These are phyloP conservation scores for Nemophila menziesii DNA, from an alignment of 257 asterid species.

Conservation along the genomic window DNA sequence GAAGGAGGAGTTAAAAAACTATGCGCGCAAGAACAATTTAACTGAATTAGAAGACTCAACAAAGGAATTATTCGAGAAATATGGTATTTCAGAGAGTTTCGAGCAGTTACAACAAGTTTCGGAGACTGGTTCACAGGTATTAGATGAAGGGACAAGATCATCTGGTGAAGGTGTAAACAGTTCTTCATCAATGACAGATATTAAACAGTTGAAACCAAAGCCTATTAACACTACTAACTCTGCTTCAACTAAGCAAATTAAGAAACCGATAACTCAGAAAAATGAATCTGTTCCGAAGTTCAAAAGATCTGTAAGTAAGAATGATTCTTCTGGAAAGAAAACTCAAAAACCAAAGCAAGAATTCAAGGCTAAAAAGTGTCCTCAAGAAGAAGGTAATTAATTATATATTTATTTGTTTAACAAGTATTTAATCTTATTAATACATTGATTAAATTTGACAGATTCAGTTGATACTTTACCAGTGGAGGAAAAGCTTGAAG, in stretches of 20 bases:
- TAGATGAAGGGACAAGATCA: slow-evolving; percentile 40
- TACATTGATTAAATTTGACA: slow-evolving; percentile 13
- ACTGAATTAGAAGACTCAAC: slow-evolving; percentile 38
- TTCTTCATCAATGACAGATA: slow-evolving; percentile 37
- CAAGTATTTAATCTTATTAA: background rate
- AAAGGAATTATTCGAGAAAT: slow-evolving; percentile 55
- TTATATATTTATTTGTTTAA: background rate
- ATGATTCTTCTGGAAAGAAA: slow-evolving; percentile 31
- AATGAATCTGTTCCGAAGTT: slow-evolving; percentile 24
- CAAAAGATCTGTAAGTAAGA: slow-evolving; percentile 31
- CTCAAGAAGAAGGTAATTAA: slow-evolving; percentile 34
- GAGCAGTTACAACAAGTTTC: slow-evolving; percentile 50
- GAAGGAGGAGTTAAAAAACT: slow-evolving; percentile 64
- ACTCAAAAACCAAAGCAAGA: slow-evolving; percentile 50
- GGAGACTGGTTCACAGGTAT: slow-evolving; percentile 41
- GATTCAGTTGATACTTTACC: slow-evolving; percentile 33
- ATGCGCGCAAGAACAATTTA: slow-evolving; percentile 41
- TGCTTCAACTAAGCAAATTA: slow-evolving; percentile 22
- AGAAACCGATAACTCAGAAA: slow-evolving; percentile 22
- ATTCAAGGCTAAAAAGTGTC: slow-evolving; percentile 33
- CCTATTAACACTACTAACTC: slow-evolving; percentile 20
- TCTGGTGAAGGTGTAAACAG: slow-evolving; percentile 62
- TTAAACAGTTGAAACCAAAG: slow-evolving; percentile 38
- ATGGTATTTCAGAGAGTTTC: slow-evolving; percentile 41
- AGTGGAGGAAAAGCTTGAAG: slow-evolving; percentile 34